phyloP scores from a whole-genome alignment of 192 early-diverging fungal genomes.

The Geranomyces michiganensis region DNA sequence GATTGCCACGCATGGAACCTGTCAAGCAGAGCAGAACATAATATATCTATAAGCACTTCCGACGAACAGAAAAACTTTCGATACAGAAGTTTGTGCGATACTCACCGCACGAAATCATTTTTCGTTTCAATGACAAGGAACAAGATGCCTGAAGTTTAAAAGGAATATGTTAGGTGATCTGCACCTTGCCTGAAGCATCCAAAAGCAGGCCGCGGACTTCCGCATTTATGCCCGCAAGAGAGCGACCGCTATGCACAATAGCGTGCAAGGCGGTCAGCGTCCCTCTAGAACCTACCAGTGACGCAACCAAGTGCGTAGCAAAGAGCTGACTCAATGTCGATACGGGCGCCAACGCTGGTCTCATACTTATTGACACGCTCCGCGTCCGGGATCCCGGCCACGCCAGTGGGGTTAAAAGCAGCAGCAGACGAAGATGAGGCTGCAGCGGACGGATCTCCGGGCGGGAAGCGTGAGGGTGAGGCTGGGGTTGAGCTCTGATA shows the following conservation, averaged over 20 bases:
- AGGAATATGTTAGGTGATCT: no score
- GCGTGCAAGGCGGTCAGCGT: neutral
- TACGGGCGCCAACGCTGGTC: constrained; percentile 66
- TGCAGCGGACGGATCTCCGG: neutral
- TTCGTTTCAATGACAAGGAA: constrained; percentile 75
- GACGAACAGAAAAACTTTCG: neutral
- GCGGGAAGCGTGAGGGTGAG: no score
- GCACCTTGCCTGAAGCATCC: no score
- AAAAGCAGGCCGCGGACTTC: no score
- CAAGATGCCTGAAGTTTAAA: constrained; percentile 54
- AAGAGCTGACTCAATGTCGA: constrained; percentile 75
- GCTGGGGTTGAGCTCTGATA: neutral
- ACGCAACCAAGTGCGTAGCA: constrained; percentile 66
- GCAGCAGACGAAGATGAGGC: constrained; percentile 1
- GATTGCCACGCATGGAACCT: constrained; percentile 70
- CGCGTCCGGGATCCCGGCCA: constrained; percentile 20
- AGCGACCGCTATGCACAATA: neutral
- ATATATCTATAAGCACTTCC: neutral
- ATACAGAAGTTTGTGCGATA: neutral
- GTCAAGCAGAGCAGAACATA: neutral
- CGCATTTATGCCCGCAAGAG: no score
- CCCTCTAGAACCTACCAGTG: constrained; percentile 42
- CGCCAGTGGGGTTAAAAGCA: constrained; percentile 3
- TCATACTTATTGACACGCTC: constrained; percentile 81
- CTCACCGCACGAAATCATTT: constrained; percentile 68